A percentile compares a stretch with the other conserved stretches of the same genome.
Evolutionary conservation across 2,329 filamentous ascomycete species (phyloP).

Genomic region (Arthrobotrys conoides): DNA sequence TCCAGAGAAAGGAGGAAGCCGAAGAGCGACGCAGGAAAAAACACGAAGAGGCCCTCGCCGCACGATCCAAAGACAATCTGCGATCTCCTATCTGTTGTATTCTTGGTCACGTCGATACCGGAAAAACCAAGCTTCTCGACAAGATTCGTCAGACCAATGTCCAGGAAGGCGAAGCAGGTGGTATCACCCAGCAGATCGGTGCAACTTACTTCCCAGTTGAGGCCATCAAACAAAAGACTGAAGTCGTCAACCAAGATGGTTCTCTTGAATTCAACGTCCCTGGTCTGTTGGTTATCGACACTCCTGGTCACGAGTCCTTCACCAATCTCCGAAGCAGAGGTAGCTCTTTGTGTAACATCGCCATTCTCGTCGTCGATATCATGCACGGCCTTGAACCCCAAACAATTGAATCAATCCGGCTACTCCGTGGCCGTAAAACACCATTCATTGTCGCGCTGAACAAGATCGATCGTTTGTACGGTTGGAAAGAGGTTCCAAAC

Average conservation of each 20-base stretch:
- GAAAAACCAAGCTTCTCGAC: conserved; percentile 99
- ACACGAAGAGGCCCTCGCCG: conserved; percentile 90
- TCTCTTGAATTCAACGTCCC: conserved; percentile 97
- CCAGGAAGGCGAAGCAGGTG: conserved; percentile 97
- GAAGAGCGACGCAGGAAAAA: conserved; percentile 89
- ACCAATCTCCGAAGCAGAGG: conserved; percentile 96
- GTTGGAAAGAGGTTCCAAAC: conserved; percentile 98
- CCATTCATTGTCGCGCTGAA: conserved; percentile 99
- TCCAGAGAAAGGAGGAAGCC: conserved; percentile 86
- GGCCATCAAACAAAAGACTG: conserved; percentile 90
- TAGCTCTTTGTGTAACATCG: conserved; percentile 98
- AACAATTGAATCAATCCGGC: conserved; percentile 95
- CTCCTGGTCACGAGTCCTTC: conserved; percentile 99
- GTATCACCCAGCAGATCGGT: conserved; percentile 99
- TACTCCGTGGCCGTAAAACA: conserved; percentile 92
- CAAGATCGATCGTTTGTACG: conserved; percentile 99
- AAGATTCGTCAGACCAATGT: conserved; percentile 99
- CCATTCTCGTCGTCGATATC: conserved; percentile 98
- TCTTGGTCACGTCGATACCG: conserved; percentile 99
- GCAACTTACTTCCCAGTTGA: conserved; percentile 99
- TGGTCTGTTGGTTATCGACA: conserved; percentile 96
- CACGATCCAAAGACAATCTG: conserved; percentile 91
- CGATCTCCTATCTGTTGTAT: conserved; percentile 99
- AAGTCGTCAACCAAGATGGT: conserved; percentile 90
- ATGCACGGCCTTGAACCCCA: conserved; percentile 99